Evolutionary conservation across 306 rosid species (phyloP).

Genomic region (Senna tora): DNA sequence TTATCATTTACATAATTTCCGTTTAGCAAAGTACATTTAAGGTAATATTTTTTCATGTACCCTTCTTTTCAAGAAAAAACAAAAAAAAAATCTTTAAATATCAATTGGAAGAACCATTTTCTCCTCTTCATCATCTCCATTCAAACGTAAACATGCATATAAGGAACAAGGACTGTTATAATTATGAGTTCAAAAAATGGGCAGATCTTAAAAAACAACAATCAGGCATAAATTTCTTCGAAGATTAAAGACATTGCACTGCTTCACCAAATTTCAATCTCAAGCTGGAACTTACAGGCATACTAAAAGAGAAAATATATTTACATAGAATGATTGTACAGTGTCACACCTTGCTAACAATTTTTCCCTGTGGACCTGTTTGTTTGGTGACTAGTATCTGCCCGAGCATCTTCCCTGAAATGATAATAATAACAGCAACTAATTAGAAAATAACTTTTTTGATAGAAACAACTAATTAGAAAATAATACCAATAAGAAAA

Average conservation of each 20-base stretch:
- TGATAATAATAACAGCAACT: slow-evolving; percentile 8
- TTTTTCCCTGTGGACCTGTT: slow-evolving; percentile 91
- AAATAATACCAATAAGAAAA: slow-evolving; percentile 15
- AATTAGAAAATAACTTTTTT: background rate
- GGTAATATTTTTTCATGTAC: background rate
- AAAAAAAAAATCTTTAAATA: background rate
- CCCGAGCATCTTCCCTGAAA: slow-evolving; percentile 95
- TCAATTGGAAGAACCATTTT: slow-evolving; percentile 14
- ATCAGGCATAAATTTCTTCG: background rate
- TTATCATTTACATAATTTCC: background rate
- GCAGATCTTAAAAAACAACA: background rate
- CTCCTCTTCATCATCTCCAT: background rate
- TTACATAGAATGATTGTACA: slow-evolving; percentile 31
- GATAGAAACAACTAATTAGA: background rate
- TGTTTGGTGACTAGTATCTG: slow-evolving; percentile 95
- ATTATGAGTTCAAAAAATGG: background rate
- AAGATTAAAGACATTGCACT: slow-evolving; percentile 16
- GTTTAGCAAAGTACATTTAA: background rate
- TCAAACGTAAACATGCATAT: slow-evolving; percentile 4
- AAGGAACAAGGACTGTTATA: slow-evolving; percentile 12
- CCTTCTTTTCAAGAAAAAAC: background rate
- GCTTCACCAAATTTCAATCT: slow-evolving; percentile 14
- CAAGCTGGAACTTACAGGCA: background rate
- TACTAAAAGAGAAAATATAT: slow-evolving; percentile 11
- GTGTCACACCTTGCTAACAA: slow-evolving; percentile 83